Evolutionary conservation across 2,329 filamentous ascomycete species (phyloP).

Genomic region (Arthrinium puccinioides): DNA sequence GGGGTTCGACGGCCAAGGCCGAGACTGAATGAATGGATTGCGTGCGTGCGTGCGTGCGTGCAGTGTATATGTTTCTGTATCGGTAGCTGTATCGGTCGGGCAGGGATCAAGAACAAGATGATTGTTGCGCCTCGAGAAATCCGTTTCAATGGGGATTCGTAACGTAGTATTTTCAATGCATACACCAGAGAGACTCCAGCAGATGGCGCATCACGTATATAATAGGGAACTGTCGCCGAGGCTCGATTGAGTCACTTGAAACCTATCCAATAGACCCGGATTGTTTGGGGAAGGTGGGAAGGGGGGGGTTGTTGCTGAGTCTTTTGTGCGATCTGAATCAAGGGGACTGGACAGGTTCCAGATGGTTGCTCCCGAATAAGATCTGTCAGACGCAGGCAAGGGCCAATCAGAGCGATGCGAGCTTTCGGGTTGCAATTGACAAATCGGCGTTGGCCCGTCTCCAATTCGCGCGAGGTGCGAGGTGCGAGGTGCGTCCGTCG

Average conservation of each 20-base stretch:
- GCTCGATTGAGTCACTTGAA: not conserved
- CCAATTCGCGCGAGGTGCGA: not conserved
- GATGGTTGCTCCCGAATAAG: not conserved
- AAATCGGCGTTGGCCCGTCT: not conserved
- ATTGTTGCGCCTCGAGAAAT: not conserved
- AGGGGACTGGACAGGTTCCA: not conserved
- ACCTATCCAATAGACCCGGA: too few species aligned
- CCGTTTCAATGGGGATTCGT: not conserved
- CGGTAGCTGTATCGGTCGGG: constrained; percentile 1
- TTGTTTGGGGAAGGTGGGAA: too few species aligned
- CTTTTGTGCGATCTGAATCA: too few species aligned
- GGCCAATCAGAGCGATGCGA: not conserved
- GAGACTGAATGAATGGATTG: not conserved
- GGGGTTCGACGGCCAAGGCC: constrained; percentile 1
- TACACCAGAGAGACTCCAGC: not conserved
- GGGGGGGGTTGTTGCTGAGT: too few species aligned
- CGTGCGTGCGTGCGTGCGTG: not conserved
- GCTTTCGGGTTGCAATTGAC: not conserved
- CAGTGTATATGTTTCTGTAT: constrained; percentile 1
- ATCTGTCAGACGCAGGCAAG: not conserved
- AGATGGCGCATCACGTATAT: not conserved
- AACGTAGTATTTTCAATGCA: not conserved
- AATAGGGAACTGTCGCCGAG: not conserved
- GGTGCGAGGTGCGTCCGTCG: not conserved
- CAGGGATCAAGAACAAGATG: not conserved